Percentiles rank a stretch among this genome's conserved stretches.
Evolutionary conservation across 2,329 filamentous ascomycete species (phyloP).

Genomic region (Conoideocrella luteorostrata): DNA sequence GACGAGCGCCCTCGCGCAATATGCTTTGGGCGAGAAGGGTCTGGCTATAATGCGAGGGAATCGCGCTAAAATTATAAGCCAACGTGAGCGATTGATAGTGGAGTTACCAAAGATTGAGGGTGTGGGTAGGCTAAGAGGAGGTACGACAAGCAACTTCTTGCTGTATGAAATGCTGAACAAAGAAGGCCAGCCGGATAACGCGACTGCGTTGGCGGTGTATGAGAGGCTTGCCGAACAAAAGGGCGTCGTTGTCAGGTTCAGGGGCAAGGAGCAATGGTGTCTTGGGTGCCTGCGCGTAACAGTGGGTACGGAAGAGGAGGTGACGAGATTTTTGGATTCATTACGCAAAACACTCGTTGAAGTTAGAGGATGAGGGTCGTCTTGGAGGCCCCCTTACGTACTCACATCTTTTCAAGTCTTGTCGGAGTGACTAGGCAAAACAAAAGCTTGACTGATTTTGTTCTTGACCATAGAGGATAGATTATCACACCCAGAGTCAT

Average conservation of each 20-base stretch:
- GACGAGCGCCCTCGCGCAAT: conserved; percentile 72
- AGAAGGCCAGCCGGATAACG: conserved; percentile 70
- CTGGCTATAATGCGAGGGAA: conserved; percentile 68
- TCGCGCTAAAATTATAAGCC: conserved; percentile 61
- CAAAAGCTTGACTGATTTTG: too few species aligned
- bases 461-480: too few species aligned
- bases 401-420: too few species aligned
- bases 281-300: conserved; percentile 85
- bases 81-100: conserved; percentile 68
- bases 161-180: conserved; percentile 79
- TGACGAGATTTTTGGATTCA: conserved; percentile 68
- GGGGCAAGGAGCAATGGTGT: conserved; percentile 89
- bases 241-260: conserved; percentile 88
- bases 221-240: conserved; percentile 75
- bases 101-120: conserved; percentile 72
- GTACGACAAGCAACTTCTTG: conserved; percentile 78
- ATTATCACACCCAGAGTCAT: too few species aligned
- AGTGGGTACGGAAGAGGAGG: conserved; percentile 82
- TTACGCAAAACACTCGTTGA: conserved; percentile 46
- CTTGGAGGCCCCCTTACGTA: too few species aligned
- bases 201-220: conserved; percentile 72
- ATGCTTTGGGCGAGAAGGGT: conserved; percentile 62
- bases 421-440: too few species aligned
- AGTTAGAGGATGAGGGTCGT: conserved; percentile 22
- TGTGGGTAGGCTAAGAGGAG: conserved; percentile 75